A percentile compares a stretch with the other conserved stretches of the same genome.
Evolutionary conservation across 352 stramenopile genomes (phyloP).

Genomic region (Globisporangium carolinianum): DNA sequence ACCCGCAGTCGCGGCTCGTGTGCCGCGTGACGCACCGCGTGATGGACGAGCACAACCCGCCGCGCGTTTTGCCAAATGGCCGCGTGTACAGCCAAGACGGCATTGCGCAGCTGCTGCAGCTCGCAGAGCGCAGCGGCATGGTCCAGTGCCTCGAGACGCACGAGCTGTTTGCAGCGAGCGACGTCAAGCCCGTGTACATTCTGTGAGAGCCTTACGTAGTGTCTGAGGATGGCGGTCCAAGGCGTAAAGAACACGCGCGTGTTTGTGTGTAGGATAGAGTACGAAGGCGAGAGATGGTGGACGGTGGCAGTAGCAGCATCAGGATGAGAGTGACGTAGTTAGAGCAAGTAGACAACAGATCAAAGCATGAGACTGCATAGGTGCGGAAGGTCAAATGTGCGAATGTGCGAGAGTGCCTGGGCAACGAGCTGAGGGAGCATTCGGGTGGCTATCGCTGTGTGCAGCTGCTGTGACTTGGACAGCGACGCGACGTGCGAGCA

Average conservation of each 20-base stretch:
- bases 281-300: background rate
- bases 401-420: background rate
- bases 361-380: too few relatives aligned
- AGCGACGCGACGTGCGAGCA: background rate
- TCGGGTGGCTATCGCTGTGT: background rate
- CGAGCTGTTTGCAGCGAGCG: slow-evolving; percentile 45
- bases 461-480: background rate
- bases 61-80: slow-evolving; percentile 73
- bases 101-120: slow-evolving; percentile 46
- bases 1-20: slow-evolving; percentile 77
- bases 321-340: background rate
- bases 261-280: background rate
- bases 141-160: slow-evolving; percentile 74
- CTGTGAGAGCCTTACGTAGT: slow-evolving; percentile 19
- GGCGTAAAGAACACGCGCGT: too few relatives aligned
- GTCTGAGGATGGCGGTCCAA: background rate
- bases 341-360: background rate
- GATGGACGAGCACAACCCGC: slow-evolving; percentile 85
- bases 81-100: slow-evolving; percentile 78
- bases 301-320: background rate
- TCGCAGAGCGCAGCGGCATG: slow-evolving; percentile 27
- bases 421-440: background rate
- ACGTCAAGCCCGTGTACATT: slow-evolving; percentile 79
- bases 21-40: slow-evolving; percentile 72
- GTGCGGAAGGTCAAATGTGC: too few relatives aligned